phyloP scores from a whole-genome alignment of 2,329 filamentous ascomycete genomes.

The Dactylellina leptospora region DNA sequence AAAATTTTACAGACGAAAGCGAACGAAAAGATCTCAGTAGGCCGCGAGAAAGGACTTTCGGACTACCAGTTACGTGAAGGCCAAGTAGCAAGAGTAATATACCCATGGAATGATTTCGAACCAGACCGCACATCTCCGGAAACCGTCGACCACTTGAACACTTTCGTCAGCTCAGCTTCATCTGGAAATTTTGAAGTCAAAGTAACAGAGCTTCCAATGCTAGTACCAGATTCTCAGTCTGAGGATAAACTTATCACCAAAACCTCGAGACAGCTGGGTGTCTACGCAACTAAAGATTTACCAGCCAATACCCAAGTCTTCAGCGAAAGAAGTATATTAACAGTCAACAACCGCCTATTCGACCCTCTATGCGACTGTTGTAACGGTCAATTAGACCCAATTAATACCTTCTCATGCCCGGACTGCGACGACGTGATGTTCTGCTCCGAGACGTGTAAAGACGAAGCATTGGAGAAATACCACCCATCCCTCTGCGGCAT shows the following conservation, averaged over 20 bases:
- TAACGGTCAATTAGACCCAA: conserved; percentile 70
- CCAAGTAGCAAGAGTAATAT: conserved; percentile 61
- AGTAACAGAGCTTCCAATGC: conserved; percentile 76
- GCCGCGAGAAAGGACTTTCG: conserved; percentile 9
- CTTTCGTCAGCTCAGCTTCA: conserved; percentile 69
- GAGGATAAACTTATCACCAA: conserved; percentile 41
- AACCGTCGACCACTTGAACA: conserved; percentile 76
- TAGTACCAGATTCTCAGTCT: conserved; percentile 64
- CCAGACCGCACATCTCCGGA: conserved; percentile 75
- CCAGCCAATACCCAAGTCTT: conserved; percentile 78
- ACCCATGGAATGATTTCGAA: conserved; percentile 74
- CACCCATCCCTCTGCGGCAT: conserved; percentile 73
- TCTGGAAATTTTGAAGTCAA: conserved; percentile 84
- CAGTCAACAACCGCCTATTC: conserved; percentile 86
- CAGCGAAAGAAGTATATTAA: conserved; percentile 83
- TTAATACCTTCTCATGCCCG: conserved; percentile 64
- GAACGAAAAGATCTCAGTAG: conserved; percentile 52
- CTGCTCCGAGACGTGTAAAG: conserved; percentile 70
- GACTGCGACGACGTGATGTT: conserved; percentile 74
- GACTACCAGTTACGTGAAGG: conserved; percentile 38
- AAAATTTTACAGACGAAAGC: neutral
- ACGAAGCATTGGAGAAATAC: conserved; percentile 69
- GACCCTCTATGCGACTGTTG: conserved; percentile 91
- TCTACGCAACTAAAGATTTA: conserved; percentile 88
- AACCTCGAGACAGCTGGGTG: conserved; percentile 76